phyloP scores from a whole-genome alignment of 441 rosid species.

The Gossypium aridum region DNA sequence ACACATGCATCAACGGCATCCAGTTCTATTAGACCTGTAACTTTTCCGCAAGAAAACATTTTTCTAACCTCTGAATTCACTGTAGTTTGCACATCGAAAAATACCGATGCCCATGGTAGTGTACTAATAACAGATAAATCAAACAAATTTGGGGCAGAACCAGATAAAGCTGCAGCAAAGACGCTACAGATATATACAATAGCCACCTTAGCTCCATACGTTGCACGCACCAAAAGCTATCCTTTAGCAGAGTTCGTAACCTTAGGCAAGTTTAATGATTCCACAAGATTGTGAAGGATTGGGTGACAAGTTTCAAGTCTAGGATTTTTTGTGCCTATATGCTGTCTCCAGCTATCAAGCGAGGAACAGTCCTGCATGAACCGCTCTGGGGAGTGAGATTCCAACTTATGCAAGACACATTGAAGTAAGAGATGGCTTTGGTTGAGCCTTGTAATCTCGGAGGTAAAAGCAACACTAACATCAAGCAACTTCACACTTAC shows the following conservation, averaged over 20 bases:
- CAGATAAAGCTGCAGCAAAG: conserved; percentile 73
- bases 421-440: conserved; percentile 82
- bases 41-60: conserved; percentile 27
- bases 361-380: conserved; percentile 48
- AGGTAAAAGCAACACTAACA: conserved; percentile 66
- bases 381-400: conserved; percentile 38
- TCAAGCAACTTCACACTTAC: conserved; percentile 84
- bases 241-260: conserved; percentile 88
- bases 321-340: conserved; percentile 51
- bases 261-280: conserved; percentile 64
- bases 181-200: conserved; percentile 62
- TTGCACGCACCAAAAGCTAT: conserved; percentile 79
- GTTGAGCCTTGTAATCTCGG: conserved; percentile 69
- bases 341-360: conserved; percentile 64
- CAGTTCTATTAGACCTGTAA: conserved; percentile 53
- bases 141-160: conserved; percentile 45
- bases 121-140: conserved; percentile 40
- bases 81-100: conserved; percentile 43
- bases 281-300: conserved; percentile 46
- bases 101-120: conserved; percentile 54
- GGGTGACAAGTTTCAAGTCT: conserved; percentile 51
- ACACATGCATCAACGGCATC: conserved; percentile 48
- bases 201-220: conserved; percentile 78
- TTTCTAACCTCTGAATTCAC: conserved; percentile 44
- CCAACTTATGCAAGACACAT: conserved; percentile 61